These are phyloP conservation scores for Barbarea vulgaris DNA, from an alignment of 345 rosid species.

Conservation along the genomic window DNA sequence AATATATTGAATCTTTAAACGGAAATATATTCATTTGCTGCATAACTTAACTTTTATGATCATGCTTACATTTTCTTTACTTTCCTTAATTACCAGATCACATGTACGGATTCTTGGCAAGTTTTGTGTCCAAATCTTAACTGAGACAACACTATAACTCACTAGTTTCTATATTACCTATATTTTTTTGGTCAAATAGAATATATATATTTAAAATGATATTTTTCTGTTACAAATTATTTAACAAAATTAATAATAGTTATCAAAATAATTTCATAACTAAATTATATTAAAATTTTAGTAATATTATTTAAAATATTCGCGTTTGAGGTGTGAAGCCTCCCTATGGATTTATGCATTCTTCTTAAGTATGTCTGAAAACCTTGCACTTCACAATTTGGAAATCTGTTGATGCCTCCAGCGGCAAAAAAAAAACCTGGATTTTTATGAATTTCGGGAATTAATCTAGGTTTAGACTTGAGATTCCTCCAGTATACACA, in stretches of 20 bases:
- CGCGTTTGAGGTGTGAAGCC: not conserved
- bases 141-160: not conserved
- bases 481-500: no score
- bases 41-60: not conserved
- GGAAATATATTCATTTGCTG: conserved; percentile 8
- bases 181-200: no score
- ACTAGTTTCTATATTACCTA: no score
- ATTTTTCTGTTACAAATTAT: not conserved
- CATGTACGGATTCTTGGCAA: not conserved
- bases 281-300: not conserved
- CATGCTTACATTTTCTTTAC: not conserved
- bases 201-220: not conserved
- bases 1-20: conserved; percentile 8
- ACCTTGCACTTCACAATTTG: no score
- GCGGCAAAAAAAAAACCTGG: no score
- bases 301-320: no score
- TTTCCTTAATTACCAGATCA: not conserved
- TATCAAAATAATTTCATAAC: not conserved
- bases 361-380: not conserved
- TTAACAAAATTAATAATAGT: not conserved
- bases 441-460: no score
- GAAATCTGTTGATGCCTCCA: no score
- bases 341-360: not conserved
- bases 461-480: no score
- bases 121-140: not conserved